phyloP scores from a whole-genome alignment of 2,329 filamentous ascomycete species.

The Fusarium fracticaudum region DNA sequence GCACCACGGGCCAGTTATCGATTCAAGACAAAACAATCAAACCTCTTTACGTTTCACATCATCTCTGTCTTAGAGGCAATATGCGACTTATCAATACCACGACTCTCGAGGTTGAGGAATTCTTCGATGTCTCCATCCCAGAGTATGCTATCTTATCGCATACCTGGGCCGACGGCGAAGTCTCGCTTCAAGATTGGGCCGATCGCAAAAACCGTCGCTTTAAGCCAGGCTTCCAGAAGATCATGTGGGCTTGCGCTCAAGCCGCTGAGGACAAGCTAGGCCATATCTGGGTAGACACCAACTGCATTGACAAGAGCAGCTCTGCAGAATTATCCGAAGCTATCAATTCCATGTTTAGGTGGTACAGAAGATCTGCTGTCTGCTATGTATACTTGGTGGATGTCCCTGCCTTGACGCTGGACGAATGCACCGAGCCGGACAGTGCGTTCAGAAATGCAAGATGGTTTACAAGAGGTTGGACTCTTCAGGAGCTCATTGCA shows the following conservation, averaged over 20 bases:
- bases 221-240: background rate
- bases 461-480: background rate
- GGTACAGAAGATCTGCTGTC: background rate
- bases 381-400: background rate
- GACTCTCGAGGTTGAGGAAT: background rate
- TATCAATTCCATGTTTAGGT: background rate
- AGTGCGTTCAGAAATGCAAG: background rate
- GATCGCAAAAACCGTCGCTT: background rate
- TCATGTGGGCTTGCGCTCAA: background rate
- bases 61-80: fast-evolving
- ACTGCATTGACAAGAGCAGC: background rate
- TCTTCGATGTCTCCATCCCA: background rate
- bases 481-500: background rate
- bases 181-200: background rate
- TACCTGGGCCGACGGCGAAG: background rate
- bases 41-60: background rate
- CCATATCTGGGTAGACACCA: background rate
- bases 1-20: background rate
- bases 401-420: fast-evolving
- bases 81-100: background rate
- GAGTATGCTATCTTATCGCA: background rate
- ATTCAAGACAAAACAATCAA: background rate
- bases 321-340: background rate
- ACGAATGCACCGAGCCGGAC: background rate
- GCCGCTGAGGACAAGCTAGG: background rate